Base-by-base conservation (phyloP, 345 rosid genomes). In the Alliaria petiolata region DNA sequence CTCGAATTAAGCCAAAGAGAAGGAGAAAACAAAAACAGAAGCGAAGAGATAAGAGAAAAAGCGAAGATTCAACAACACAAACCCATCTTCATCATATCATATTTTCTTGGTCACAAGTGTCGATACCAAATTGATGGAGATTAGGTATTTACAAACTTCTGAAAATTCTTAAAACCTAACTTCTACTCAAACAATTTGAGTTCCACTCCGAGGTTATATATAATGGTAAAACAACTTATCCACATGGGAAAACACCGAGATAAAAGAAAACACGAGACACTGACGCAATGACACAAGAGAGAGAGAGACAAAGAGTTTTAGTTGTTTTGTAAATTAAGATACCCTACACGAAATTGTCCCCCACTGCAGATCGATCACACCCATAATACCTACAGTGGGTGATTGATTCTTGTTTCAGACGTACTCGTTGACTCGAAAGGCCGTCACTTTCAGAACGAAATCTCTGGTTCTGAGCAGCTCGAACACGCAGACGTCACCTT, bases 401-500 rank as follows among this genome's bases (percentile, higher is more conserved):
- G 46, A 35, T 1, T 22, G 25, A 22, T 22, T 69, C 60, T 69
- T 45, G 59, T 63, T 44, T 69, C 75, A 68, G 70, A 50, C 67
- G 61, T 76, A 76, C 72, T 76, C 71, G 43, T 58, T 76, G 62
- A 88, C 89, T 5, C 88, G 92, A 67, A 86, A 88, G 50, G 85
- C 82, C 0, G 92, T 88, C 19, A 91, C 92, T 85, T 91, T 91
- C 28, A 91, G 90, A 63, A 88, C 88, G 74, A 88, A 69, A 31
- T 91, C 97, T 82, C 90, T 84, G 5, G 84, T 55, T 76, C 80
- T 82, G 56, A 88, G 82, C 62, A 91, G 83, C 82, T 91, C 97
- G 19, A 91, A 86, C 69, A 91, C 76, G 13, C 97, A 91, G 8
- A 91, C 95, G 72, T 91, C 97, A 25, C 97, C 97, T 82, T 91